Percentiles rank a stretch among this genome's conserved stretches.
These are phyloP conservation scores for Myriosclerotinia duriaeana DNA, from an alignment of 2,329 filamentous ascomycete genomes.

Conservation along the genomic window DNA sequence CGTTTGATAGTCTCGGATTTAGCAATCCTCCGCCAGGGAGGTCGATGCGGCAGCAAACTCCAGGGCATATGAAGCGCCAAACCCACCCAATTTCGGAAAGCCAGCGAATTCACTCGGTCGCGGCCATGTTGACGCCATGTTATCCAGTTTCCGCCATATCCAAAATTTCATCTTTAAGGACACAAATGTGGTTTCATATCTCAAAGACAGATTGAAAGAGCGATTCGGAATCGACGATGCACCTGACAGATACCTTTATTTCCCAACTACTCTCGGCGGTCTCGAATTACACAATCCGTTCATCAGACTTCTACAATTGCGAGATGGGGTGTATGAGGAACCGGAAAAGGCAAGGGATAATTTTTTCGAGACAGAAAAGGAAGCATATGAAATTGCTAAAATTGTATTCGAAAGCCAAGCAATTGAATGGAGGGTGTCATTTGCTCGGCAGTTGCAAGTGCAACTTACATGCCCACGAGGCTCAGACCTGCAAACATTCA, in stretches of 20 bases:
- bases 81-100: constrained; percentile 53
- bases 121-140: constrained; percentile 55
- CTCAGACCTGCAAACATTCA: constrained; percentile 37
- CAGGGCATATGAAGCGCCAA: neutral
- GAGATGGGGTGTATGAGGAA: constrained; percentile 34
- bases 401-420: constrained; percentile 37
- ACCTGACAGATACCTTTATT: constrained; percentile 46
- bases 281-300: constrained; percentile 46
- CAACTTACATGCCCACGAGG: neutral
- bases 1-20: constrained; percentile 20
- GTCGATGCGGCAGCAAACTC: too few species aligned
- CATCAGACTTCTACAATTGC: constrained; percentile 41
- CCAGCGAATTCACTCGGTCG: constrained; percentile 55
- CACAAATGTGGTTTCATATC: constrained; percentile 47
- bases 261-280: constrained; percentile 45
- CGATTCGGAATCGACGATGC: constrained; percentile 48
- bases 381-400: constrained; percentile 42
- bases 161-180: constrained; percentile 51
- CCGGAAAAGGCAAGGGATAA: constrained; percentile 36
- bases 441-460: neutral
- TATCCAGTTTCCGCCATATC: constrained; percentile 52
- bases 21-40: too few species aligned
- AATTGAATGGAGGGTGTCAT: neutral
- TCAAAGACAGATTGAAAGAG: constrained; percentile 50
- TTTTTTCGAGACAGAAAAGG: constrained; percentile 40